Percentiles rank a stretch among this genome's conserved stretches.
These are phyloP conservation scores for Sporothrix mexicana DNA, from an alignment of 2,329 filamentous ascomycete genomes.

Conservation along the genomic window DNA sequence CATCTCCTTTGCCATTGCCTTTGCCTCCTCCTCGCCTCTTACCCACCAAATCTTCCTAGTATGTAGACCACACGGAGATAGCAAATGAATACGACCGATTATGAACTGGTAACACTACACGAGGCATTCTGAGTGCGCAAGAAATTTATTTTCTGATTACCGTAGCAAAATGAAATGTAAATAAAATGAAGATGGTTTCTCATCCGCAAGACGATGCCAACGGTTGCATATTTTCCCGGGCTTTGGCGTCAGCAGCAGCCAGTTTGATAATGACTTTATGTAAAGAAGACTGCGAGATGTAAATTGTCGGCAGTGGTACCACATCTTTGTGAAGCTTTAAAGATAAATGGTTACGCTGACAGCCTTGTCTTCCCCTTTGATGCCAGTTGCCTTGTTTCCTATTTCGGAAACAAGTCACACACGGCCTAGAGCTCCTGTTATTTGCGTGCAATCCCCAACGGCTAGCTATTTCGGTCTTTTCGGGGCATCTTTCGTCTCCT, in stretches of 20 bases:
- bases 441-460: not conserved
- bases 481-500: no score
- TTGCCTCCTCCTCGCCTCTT: not conserved
- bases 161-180: not conserved
- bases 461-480: not conserved
- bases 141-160: not conserved
- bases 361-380: not conserved
- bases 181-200: not conserved
- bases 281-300: no score
- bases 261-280: no score
- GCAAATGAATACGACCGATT: slow-evolving; percentile 22
- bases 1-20: not conserved
- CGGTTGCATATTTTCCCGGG: not conserved
- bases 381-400: not conserved
- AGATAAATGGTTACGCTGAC: not conserved
- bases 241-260: not conserved
- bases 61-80: slow-evolving; percentile 23
- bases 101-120: not conserved
- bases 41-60: slow-evolving; percentile 4
- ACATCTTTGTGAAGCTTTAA: not conserved
- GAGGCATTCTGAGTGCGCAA: not conserved
- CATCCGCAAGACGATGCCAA: not conserved
- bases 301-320: no score
- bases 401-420: not conserved
- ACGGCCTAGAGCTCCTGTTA: not conserved